Conservation (phyloP, 768 basidiomycete genomes). For the Podaxis rugospora region DNA sequence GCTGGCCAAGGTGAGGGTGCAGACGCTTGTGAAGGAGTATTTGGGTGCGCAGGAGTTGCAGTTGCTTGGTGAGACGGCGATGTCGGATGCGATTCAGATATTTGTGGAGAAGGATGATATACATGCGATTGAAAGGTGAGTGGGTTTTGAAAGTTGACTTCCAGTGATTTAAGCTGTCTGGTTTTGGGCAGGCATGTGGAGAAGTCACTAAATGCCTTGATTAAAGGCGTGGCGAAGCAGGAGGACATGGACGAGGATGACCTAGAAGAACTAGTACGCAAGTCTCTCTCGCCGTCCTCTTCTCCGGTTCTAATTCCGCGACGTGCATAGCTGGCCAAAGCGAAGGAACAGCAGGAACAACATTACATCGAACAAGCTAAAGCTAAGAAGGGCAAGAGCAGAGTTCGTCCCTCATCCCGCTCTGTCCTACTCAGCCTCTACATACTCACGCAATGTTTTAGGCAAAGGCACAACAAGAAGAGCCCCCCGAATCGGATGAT, state of each 20-base stretch:
- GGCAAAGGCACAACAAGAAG: slow-evolving; percentile 50
- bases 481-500: slow-evolving; percentile 57
- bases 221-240: slow-evolving; percentile 64
- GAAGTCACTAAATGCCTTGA: slow-evolving; percentile 51
- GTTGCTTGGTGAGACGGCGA: slow-evolving; percentile 81
- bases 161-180: slow-evolving; percentile 1
- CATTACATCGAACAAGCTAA: slow-evolving; percentile 49
- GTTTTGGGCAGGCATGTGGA: slow-evolving; percentile 57
- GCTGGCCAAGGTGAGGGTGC: slow-evolving; percentile 77
- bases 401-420: slow-evolving; percentile 27
- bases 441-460: slow-evolving; percentile 16
- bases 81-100: slow-evolving; percentile 91
- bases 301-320: not conserved
- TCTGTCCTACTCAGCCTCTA: not conserved
- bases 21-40: slow-evolving; percentile 88
- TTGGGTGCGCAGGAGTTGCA: slow-evolving; percentile 90
- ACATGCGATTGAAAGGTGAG: slow-evolving; percentile 85
- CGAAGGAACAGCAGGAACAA: slow-evolving; percentile 67
- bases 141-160: slow-evolving; percentile 12
- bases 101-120: slow-evolving; percentile 98
- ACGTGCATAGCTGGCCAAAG: slow-evolving; percentile 51
- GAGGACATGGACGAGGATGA: slow-evolving; percentile 70
- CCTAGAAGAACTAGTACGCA: slow-evolving; percentile 65
- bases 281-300: not conserved
- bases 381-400: slow-evolving; percentile 34